phyloP scores from a whole-genome alignment of 306 rosid species.

The Castanea mollissima region DNA sequence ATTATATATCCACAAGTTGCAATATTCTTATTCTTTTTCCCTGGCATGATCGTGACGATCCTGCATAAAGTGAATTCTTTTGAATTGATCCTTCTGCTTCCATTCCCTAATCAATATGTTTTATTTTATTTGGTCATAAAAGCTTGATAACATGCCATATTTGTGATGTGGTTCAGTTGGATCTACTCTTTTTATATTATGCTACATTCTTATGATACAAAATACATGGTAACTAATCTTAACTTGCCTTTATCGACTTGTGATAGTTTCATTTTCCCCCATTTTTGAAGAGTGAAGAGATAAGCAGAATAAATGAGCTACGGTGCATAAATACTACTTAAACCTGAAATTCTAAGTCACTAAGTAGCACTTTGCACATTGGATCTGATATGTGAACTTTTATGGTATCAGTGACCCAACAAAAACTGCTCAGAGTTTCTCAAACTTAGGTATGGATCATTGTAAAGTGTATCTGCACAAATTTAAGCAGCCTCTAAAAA shows the following conservation, averaged over 20 bases:
- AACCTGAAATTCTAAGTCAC: background rate
- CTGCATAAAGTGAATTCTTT: background rate
- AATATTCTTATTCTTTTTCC: background rate
- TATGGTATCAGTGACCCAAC: background rate
- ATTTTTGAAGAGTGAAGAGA: background rate
- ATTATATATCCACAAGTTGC: background rate
- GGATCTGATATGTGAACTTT: background rate
- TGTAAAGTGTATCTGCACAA: background rate
- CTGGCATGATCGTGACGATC: background rate
- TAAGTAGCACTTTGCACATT: background rate
- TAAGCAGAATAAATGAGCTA: background rate
- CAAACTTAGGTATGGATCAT: background rate
- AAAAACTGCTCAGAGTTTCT: background rate
- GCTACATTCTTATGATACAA: background rate
- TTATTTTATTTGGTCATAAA: background rate
- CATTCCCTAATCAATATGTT: too few relatives aligned
- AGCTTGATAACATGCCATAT: background rate
- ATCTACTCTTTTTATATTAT: background rate
- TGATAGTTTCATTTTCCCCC: background rate
- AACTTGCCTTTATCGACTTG: background rate
- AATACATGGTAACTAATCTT: background rate
- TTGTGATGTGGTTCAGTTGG: background rate
- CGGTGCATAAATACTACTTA: background rate
- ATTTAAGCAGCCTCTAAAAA: background rate
- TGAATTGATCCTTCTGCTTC: too few relatives aligned